Percentiles rank a stretch among this genome's conserved stretches.
These are phyloP conservation scores for Diplosphaera chodatii DNA, from an alignment of 139 green algal genomes.

Conservation along the genomic window DNA sequence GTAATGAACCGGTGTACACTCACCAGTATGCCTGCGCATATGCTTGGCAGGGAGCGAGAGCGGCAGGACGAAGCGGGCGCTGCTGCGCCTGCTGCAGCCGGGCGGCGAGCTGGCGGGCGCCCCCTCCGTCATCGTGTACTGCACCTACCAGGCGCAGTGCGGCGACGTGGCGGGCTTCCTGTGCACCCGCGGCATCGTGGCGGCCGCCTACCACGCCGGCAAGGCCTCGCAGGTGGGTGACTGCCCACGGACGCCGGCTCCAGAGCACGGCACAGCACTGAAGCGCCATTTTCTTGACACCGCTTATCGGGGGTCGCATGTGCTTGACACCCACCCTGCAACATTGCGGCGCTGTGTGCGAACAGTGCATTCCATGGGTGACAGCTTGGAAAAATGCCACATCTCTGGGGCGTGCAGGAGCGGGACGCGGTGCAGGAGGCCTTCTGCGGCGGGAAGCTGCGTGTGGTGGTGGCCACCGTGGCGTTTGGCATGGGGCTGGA, in stretches of 20 bases:
- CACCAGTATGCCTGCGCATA: too few relatives aligned
- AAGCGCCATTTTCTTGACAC: too few relatives aligned
- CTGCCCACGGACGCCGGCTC: too few relatives aligned
- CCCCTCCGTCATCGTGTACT: slow-evolving; percentile 70
- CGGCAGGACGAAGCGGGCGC: neutral
- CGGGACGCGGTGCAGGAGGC: slow-evolving; percentile 41
- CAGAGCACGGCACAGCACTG: too few relatives aligned
- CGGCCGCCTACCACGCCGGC: slow-evolving; percentile 68
- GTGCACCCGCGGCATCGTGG: slow-evolving; percentile 34
- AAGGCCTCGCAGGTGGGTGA: slow-evolving; percentile 22
- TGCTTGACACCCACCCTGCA: too few relatives aligned
- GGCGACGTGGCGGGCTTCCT: slow-evolving; percentile 58
- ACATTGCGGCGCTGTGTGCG: too few relatives aligned
- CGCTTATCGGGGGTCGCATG: too few relatives aligned
- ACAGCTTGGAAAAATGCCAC: too few relatives aligned
- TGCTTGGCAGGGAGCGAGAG: neutral
- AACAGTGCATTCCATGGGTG: too few relatives aligned
- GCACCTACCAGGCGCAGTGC: slow-evolving; percentile 56
- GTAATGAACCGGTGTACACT: too few relatives aligned
- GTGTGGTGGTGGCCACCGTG: slow-evolving; percentile 65
- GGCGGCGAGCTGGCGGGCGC: slow-evolving; percentile 26
- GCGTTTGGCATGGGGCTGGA: slow-evolving; percentile 79
- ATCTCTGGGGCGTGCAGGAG: slow-evolving; percentile 15
- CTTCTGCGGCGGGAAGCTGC: slow-evolving; percentile 46
- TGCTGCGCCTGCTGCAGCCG: slow-evolving; percentile 36